These are phyloP conservation scores for Salicornia ramosissima DNA, from an alignment of 148 eudicot genomes.

Conservation along the genomic window DNA sequence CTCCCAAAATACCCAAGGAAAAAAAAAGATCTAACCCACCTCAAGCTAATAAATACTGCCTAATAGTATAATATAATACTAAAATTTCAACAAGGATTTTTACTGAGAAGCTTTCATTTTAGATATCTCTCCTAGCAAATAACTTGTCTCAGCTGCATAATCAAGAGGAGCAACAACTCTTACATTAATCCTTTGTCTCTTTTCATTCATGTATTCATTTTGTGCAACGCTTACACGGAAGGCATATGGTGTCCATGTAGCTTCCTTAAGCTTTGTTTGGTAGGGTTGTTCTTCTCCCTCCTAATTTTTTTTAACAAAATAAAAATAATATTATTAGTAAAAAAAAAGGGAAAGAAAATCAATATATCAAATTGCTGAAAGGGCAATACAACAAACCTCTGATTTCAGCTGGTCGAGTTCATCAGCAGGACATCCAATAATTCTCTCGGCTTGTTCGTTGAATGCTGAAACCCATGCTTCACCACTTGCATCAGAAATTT, in stretches of 20 bases:
- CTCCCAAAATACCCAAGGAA: slow-evolving; percentile 3
- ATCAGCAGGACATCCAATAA: slow-evolving; percentile 85
- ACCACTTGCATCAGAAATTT: slow-evolving; percentile 76
- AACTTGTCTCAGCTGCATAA: slow-evolving; percentile 74
- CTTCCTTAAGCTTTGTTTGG: slow-evolving; percentile 63
- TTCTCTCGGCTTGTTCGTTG: slow-evolving; percentile 84
- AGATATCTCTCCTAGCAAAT: slow-evolving; percentile 61
- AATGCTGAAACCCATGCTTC: slow-evolving; percentile 84
- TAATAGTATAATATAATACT: not conserved
- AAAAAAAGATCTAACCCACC: not conserved
- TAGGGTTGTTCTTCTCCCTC: slow-evolving; percentile 40
- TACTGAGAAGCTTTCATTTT: slow-evolving; percentile 55
- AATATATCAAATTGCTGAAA: not conserved
- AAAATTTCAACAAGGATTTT: not conserved
- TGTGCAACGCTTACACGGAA: slow-evolving; percentile 67
- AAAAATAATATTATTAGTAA: too few species aligned
- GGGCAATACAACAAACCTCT: slow-evolving; percentile 35
- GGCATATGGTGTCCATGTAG: slow-evolving; percentile 65
- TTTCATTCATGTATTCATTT: slow-evolving; percentile 77
- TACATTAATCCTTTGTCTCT: slow-evolving; percentile 75
- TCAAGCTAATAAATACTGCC: not conserved
- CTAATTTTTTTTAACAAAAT: not conserved
- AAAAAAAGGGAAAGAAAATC: too few species aligned
- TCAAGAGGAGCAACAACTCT: slow-evolving; percentile 66
- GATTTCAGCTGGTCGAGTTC: slow-evolving; percentile 73